These are phyloP conservation scores for Nothophoma quercina DNA, from an alignment of 2,329 filamentous ascomycete genomes.

Conservation along the genomic window DNA sequence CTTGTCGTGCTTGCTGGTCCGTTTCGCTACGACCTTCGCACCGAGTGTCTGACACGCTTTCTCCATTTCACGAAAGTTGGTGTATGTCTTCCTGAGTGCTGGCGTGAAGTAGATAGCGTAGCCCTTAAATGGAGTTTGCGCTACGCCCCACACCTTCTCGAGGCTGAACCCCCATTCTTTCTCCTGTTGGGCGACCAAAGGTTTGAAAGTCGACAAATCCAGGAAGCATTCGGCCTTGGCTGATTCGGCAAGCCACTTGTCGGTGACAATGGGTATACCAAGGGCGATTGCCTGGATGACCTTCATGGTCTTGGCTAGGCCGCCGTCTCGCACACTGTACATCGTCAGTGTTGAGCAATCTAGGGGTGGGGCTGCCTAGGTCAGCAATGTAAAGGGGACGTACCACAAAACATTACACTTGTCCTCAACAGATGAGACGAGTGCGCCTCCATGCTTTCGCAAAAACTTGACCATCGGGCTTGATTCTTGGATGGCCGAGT, in stretches of 20 bases:
- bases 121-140: constrained; percentile 55
- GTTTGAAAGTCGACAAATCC: constrained; percentile 43
- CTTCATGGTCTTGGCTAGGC: constrained; percentile 55
- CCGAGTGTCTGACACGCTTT: constrained; percentile 50
- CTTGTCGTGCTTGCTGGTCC: constrained; percentile 29
- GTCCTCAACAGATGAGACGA: constrained; percentile 43
- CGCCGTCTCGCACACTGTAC: constrained; percentile 48
- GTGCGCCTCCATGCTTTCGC: constrained; percentile 39
- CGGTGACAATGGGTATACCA: constrained; percentile 56
- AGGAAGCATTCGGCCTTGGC: constrained; percentile 47
- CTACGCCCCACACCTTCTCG: constrained; percentile 37
- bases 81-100: constrained; percentile 43
- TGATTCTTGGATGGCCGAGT: constrained; percentile 37
- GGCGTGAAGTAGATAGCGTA: constrained; percentile 60
- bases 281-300: constrained; percentile 54
- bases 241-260: constrained; percentile 56
- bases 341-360: constrained; percentile 19
- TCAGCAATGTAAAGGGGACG: constrained; percentile 8
- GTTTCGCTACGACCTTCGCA: constrained; percentile 42
- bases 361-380: too few species aligned
- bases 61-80: constrained; percentile 49
- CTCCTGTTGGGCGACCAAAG: constrained; percentile 44
- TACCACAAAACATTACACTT: constrained; percentile 45
- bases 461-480: constrained; percentile 43
- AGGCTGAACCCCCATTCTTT: constrained; percentile 51